phyloP scores from a whole-genome alignment of 208 protist genomes.

The Sergeia podlipaevii region DNA sequence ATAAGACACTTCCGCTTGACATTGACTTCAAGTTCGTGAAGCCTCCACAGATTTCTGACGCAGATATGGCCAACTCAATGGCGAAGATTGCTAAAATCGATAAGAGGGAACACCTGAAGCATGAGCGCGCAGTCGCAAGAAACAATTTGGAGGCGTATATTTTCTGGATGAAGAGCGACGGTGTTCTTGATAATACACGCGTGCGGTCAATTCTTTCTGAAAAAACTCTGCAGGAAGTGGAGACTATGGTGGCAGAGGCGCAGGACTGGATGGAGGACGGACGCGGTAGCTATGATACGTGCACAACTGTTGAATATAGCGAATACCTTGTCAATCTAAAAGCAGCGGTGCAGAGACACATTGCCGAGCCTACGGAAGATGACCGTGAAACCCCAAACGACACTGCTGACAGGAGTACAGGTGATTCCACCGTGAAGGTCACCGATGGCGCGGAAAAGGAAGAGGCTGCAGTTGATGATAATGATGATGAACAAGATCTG shows the following conservation, averaged over 20 bases:
- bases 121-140: slow-evolving; percentile 49
- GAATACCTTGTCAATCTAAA: slow-evolving; percentile 37
- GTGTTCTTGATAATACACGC: slow-evolving; percentile 60
- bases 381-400: slow-evolving; percentile 1
- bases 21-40: slow-evolving; percentile 31
- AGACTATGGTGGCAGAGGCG: slow-evolving; percentile 17
- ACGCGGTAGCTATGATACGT: slow-evolving; percentile 54
- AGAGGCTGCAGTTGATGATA: too few species aligned
- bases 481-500: slow-evolving; percentile 25
- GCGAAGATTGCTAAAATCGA: slow-evolving; percentile 42
- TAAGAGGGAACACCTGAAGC: slow-evolving; percentile 56
- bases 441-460: too few species aligned
- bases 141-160: slow-evolving; percentile 85
- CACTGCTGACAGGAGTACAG: not conserved
- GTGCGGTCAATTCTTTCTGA: slow-evolving; percentile 8
- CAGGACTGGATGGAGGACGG: slow-evolving; percentile 80
- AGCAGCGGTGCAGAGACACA: slow-evolving; percentile 13
- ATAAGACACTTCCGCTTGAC: slow-evolving; percentile 15
- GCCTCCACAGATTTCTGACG: slow-evolving; percentile 25
- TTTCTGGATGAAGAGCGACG: slow-evolving; percentile 70
- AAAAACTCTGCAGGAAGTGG: slow-evolving; percentile 23
- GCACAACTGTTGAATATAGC: slow-evolving; percentile 48
- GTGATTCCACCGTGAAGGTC: too few species aligned
- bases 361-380: slow-evolving; percentile 14
- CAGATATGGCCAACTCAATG: slow-evolving; percentile 20